Percentiles rank a stretch among this genome's conserved stretches.
These are phyloP conservation scores for Cantharellus anzutake DNA, from an alignment of 768 basidiomycete species.

Conservation along the genomic window DNA sequence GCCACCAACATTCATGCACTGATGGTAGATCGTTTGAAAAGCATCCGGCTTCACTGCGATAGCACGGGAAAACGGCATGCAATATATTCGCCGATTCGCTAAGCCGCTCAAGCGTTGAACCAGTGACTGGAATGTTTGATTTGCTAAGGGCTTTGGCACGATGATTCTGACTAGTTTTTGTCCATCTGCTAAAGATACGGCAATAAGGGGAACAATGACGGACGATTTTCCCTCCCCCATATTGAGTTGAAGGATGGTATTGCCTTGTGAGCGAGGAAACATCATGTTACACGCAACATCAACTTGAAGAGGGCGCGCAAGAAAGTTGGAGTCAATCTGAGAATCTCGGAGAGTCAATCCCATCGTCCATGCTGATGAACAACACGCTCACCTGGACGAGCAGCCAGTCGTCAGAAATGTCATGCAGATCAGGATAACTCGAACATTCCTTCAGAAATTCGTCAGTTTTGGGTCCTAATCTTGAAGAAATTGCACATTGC, in stretches of 20 bases:
- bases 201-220: conserved; percentile 31
- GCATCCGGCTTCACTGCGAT: background rate
- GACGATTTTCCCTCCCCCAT: conserved; percentile 39
- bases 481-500: no score
- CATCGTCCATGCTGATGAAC: no score
- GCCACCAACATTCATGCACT: conserved; percentile 23
- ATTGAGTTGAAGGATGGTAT: conserved; percentile 29
- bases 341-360: background rate
- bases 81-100: no score
- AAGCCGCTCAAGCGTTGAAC: no score
- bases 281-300: conserved; percentile 30
- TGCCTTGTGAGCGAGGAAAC: conserved; percentile 18
- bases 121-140: no score
- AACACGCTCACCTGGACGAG: background rate
- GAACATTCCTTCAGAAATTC: no score
- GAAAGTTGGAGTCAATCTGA: conserved; percentile 28
- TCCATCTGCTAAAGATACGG: conserved; percentile 24
- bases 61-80: no score
- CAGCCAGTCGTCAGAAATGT: background rate
- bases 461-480: no score
- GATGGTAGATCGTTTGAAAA: conserved; percentile 19
- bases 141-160: no score
- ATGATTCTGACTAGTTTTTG: conserved; percentile 28
- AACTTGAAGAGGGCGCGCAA: conserved; percentile 25
- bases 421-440: background rate